Evolutionary conservation across 441 rosid genomes (phyloP).

Genomic region (Gossypium davidsonii): DNA sequence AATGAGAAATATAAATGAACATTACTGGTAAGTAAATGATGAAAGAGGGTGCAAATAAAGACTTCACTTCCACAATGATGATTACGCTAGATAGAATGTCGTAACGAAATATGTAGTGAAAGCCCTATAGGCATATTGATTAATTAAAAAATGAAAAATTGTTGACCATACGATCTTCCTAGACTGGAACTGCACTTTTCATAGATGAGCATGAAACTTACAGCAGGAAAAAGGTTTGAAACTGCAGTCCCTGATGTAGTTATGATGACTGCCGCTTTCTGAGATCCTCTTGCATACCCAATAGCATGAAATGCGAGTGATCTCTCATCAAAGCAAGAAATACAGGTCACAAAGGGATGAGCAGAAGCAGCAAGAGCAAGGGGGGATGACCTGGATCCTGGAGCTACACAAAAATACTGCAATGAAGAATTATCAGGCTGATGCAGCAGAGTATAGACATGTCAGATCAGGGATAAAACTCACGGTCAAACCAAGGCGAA

Average conservation of each 20-base stretch:
- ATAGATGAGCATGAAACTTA: conserved; percentile 35
- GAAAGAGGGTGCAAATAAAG: neutral
- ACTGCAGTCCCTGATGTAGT: conserved; percentile 98
- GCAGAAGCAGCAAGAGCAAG: conserved; percentile 89
- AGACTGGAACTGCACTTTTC: neutral
- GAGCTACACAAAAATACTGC: conserved; percentile 95
- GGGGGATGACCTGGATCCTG: conserved; percentile 96
- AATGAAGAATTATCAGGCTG: conserved; percentile 35
- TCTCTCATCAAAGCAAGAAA: conserved; percentile 90
- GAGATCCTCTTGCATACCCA: conserved; percentile 89
- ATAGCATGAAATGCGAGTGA: conserved; percentile 93
- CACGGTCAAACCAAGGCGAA: conserved; percentile 89
- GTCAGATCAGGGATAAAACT: conserved; percentile 26
- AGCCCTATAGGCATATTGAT: conserved; percentile 13
- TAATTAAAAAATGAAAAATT: conserved; percentile 10
- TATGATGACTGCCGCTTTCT: conserved; percentile 75
- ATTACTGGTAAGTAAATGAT: neutral
- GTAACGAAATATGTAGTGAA: neutral
- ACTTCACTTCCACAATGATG: conserved; percentile 1
- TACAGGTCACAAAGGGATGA: conserved; percentile 70
- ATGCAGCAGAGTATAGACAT: conserved; percentile 15
- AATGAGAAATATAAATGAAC: conserved; percentile 4
- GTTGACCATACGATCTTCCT: neutral
- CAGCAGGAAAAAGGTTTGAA: conserved; percentile 98
- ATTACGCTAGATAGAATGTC: neutral